Conservation (phyloP, 2,329 filamentous ascomycete species). For the Arthrobotrys sphaeroides region DNA sequence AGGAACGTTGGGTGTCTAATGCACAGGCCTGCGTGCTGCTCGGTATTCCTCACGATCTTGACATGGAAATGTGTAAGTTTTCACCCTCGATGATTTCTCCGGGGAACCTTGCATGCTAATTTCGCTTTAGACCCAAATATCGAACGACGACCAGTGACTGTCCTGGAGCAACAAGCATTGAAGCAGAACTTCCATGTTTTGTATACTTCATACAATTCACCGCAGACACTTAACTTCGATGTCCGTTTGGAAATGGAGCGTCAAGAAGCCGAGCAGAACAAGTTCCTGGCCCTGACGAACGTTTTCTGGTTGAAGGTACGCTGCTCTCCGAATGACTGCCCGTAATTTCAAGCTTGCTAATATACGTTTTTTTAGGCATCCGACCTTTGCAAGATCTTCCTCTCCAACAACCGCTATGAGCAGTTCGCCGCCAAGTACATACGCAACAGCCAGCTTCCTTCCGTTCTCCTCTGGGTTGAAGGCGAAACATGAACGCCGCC, state of each 20-base stretch:
- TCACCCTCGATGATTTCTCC: background rate
- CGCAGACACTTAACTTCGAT: slow-evolving; percentile 25
- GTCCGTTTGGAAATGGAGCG: slow-evolving; percentile 17
- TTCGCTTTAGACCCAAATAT: slow-evolving; percentile 1
- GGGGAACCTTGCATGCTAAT: slow-evolving; percentile 12
- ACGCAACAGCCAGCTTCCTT: slow-evolving; percentile 23
- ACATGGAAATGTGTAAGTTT: slow-evolving; percentile 35
- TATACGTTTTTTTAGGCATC: slow-evolving; percentile 3
- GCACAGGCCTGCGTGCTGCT: slow-evolving; percentile 45
- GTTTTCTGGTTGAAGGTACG: slow-evolving; percentile 46
- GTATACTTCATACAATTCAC: slow-evolving; percentile 33
- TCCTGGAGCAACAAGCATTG: slow-evolving; percentile 22
- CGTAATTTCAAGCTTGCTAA: background rate
- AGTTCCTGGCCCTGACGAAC: slow-evolving; percentile 29
- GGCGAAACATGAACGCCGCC: slow-evolving; percentile 4
- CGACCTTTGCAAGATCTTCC: slow-evolving; percentile 35
- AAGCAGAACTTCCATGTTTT: slow-evolving; percentile 47
- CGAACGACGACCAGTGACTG: slow-evolving; percentile 18
- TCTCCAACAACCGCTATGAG: slow-evolving; percentile 29
- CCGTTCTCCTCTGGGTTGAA: slow-evolving; percentile 27
- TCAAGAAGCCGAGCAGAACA: slow-evolving; percentile 35
- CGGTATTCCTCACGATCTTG: slow-evolving; percentile 43
- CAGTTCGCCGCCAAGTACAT: slow-evolving; percentile 31
- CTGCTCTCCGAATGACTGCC: background rate
- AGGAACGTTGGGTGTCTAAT: slow-evolving; percentile 42